Conservation (phyloP, 2,329 filamentous ascomycete genomes). For the Ilyonectria robusta region DNA sequence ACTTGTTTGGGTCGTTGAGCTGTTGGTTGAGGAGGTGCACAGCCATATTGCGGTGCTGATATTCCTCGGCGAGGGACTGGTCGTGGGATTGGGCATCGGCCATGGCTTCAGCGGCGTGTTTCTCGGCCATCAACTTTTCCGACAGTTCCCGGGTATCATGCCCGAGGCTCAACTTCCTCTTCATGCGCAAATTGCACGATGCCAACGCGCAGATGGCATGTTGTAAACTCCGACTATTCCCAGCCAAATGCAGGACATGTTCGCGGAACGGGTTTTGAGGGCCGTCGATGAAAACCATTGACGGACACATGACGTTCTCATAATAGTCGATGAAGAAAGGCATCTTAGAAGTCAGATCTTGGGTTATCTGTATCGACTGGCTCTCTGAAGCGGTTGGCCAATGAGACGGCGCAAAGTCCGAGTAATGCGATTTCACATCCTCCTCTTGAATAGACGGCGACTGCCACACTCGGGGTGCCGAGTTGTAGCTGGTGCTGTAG, state of each 20-base stretch:
- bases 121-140: conserved; percentile 64
- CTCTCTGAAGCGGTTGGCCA: conserved; percentile 64
- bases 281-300: conserved; percentile 91
- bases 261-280: conserved; percentile 88
- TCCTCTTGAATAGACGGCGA: conserved; percentile 58
- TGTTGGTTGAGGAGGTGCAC: conserved; percentile 88
- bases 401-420: conserved; percentile 62
- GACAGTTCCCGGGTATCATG: conserved; percentile 67
- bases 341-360: conserved; percentile 81
- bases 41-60: conserved; percentile 84
- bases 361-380: conserved; percentile 66
- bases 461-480: conserved; percentile 64
- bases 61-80: conserved; percentile 81
- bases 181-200: conserved; percentile 92
- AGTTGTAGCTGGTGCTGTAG: conserved; percentile 66
- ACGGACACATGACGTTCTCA: conserved; percentile 90
- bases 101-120: conserved; percentile 60
- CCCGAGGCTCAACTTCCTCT: conserved; percentile 75
- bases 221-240: conserved; percentile 85
- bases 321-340: conserved; percentile 95
- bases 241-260: conserved; percentile 84
- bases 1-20: conserved; percentile 80
- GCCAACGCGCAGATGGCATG: conserved; percentile 92
- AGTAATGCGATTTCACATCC: conserved; percentile 60
- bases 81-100: conserved; percentile 69